A percentile compares a stretch with the other conserved stretches of the same genome.
Evolutionary conservation across 441 rosid genomes (phyloP).

Genomic region (Populus trichocarpa): DNA sequence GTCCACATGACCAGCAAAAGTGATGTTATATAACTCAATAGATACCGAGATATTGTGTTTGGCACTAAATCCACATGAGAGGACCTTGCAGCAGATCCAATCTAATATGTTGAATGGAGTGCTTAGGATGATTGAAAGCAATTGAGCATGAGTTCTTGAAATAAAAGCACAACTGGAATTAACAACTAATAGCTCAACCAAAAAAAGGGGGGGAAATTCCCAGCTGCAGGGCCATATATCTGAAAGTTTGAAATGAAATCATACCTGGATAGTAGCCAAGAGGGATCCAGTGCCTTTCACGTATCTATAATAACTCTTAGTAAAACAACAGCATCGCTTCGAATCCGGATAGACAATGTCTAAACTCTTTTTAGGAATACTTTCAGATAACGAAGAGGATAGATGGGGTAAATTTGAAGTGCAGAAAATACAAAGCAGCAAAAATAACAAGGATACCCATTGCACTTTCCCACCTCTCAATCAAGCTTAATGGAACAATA

Average conservation of each 20-base stretch:
- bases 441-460: conserved; percentile 72
- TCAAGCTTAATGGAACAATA: conserved; percentile 64
- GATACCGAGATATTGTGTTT: neutral
- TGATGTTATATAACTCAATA: neutral
- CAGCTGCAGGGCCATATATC: neutral
- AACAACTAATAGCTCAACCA: neutral
- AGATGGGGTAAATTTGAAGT: conserved; percentile 1
- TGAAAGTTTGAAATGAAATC: conserved; percentile 7
- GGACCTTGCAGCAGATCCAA: neutral
- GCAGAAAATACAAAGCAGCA: conserved; percentile 10
- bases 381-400: conserved; percentile 2
- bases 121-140: neutral
- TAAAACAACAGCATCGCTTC: conserved; percentile 89
- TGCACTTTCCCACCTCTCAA: conserved; percentile 94
- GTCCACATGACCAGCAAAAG: neutral
- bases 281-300: conserved; percentile 96
- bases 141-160: neutral
- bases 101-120: neutral
- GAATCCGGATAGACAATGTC: conserved; percentile 91
- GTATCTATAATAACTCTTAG: conserved; percentile 88
- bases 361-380: conserved; percentile 39
- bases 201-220: neutral
- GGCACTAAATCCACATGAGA: neutral
- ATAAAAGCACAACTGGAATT: neutral
- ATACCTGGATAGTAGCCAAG: conserved; percentile 78